Evolutionary conservation across 805 yeast species (phyloP), one percentile per base, ranked within the genome.

Genomic region (Yarrowia divulgata): DNA sequence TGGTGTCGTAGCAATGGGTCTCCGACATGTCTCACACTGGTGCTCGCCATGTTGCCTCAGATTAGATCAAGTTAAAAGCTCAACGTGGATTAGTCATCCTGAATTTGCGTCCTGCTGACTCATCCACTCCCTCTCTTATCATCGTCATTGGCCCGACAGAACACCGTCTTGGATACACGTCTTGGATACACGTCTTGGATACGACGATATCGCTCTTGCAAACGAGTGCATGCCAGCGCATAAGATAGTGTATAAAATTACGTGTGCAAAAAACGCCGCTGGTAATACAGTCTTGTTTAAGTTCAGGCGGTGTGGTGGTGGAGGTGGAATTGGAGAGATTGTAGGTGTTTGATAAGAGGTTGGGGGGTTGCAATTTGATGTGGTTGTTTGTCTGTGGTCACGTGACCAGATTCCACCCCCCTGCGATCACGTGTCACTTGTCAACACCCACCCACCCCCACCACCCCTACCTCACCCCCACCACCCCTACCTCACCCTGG

Each of bases 61-160:
- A 69, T 71, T 69, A 71, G 71, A 71, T 69, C 72, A 71, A 71
- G 72, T 40, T 55, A 29, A 14, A 32, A 12, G 49, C 46, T 45
- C 63, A 57, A 8, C 13, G 63, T 9, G 57, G 42, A 35, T 23
- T 23, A 16, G 18, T 40, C 23, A 23, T n/a, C n/a, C 49, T 43
- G 50, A 39, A 49, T 42, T 1, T 18, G 34, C 39, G 12, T 9
- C 9, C 39, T 10, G 39, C 9, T 35, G 9, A 35, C 39, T 35
- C 39, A 35, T 23, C 29, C 37, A 34, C 37, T 10, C 40, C 6
- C 40, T 39, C 13, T 40, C 43, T 40, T n/a, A n/a, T 40, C 18
- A n/a, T 60, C 66, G 42, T 60, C 66, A 45, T 29, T 13, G 42
- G 52, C 66, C 4, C 29, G 3, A n/a, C n/a, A n/a, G n/a, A 23